These are phyloP conservation scores for Cyclostephanos tholiformis DNA, from an alignment of 108 stramenopile genomes.

Conservation along the genomic window DNA sequence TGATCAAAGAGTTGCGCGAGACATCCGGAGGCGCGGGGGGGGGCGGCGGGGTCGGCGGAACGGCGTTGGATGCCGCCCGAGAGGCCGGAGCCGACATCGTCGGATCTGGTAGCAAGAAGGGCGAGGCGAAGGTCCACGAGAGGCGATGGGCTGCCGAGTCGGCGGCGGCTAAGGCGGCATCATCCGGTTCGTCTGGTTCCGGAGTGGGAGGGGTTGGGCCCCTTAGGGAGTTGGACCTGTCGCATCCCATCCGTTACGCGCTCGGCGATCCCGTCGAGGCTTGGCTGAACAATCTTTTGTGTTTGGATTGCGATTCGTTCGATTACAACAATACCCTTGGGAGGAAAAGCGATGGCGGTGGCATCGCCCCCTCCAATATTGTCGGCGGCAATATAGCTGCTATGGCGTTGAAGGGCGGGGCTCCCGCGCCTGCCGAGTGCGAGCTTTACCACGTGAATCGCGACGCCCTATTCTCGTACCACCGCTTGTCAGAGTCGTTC, in stretches of 20 bases:
- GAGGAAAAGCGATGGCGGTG: neutral
- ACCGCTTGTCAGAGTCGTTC: constrained; percentile 96
- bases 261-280: constrained; percentile 90
- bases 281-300: constrained; percentile 96
- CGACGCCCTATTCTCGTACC: constrained; percentile 98
- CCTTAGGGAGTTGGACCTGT: constrained; percentile 86
- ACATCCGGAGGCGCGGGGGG: constrained; percentile 44
- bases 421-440: constrained; percentile 93
- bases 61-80: constrained; percentile 55
- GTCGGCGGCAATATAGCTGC: constrained; percentile 3
- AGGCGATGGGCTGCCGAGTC: constrained; percentile 86
- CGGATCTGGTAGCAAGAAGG: constrained; percentile 78
- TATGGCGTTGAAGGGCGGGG: constrained; percentile 74
- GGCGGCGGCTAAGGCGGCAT: constrained; percentile 56
- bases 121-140: constrained; percentile 92
- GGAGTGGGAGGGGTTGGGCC: constrained; percentile 48
- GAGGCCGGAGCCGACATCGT: constrained; percentile 72
- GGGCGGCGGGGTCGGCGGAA: constrained; percentile 9
- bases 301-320: constrained; percentile 84
- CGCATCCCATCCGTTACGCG: constrained; percentile 96
- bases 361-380: neutral
- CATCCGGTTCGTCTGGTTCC: constrained; percentile 16
- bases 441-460: constrained; percentile 97
- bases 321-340: constrained; percentile 53
- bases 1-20: constrained; percentile 94